Percentiles rank a stretch among this genome's conserved stretches.
phyloP scores from a whole-genome alignment of 1,284 basidiomycete species.

The Taiwanofungus camphoratus region DNA sequence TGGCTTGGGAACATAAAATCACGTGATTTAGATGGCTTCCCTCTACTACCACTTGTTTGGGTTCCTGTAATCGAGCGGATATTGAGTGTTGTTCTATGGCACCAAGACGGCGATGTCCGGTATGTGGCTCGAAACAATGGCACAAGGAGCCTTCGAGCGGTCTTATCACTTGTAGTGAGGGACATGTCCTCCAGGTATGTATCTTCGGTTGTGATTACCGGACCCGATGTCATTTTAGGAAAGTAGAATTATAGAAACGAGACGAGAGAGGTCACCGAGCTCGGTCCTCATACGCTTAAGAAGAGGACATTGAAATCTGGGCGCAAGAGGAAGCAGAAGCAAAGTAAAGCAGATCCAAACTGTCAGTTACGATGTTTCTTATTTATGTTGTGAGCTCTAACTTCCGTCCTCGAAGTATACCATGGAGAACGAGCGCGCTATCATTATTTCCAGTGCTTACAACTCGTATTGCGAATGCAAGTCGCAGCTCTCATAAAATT shows the following conservation, averaged over 20 bases:
- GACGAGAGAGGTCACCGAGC: slow-evolving; percentile 51
- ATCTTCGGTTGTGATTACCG: background rate
- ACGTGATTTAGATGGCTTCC: too few relatives aligned
- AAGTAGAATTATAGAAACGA: slow-evolving; percentile 70
- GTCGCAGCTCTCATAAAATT: slow-evolving; percentile 51
- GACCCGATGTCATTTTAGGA: background rate
- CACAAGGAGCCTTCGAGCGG: slow-evolving; percentile 71
- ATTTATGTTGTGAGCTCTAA: background rate
- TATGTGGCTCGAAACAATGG: slow-evolving; percentile 76
- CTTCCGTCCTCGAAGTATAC: slow-evolving; percentile 50
- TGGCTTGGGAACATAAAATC: too few relatives aligned
- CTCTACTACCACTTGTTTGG: too few relatives aligned
- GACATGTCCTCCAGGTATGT: slow-evolving; percentile 69
- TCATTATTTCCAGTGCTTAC: slow-evolving; percentile 78
- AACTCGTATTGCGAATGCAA: slow-evolving; percentile 75
- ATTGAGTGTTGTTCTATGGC: slow-evolving; percentile 35
- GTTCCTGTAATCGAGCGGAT: too few relatives aligned
- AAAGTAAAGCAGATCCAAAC: slow-evolving; percentile 50
- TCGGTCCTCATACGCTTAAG: slow-evolving; percentile 51
- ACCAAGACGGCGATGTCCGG: slow-evolving; percentile 51
- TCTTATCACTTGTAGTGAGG: slow-evolving; percentile 69
- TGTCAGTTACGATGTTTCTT: slow-evolving; percentile 32
- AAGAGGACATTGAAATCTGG: slow-evolving; percentile 57
- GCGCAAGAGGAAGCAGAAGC: slow-evolving; percentile 42
- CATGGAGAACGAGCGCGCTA: slow-evolving; percentile 72